A percentile compares a stretch with the other conserved stretches of the same genome.
phyloP scores from a whole-genome alignment of 257 asterid genomes.

The Jasminum sambac region DNA sequence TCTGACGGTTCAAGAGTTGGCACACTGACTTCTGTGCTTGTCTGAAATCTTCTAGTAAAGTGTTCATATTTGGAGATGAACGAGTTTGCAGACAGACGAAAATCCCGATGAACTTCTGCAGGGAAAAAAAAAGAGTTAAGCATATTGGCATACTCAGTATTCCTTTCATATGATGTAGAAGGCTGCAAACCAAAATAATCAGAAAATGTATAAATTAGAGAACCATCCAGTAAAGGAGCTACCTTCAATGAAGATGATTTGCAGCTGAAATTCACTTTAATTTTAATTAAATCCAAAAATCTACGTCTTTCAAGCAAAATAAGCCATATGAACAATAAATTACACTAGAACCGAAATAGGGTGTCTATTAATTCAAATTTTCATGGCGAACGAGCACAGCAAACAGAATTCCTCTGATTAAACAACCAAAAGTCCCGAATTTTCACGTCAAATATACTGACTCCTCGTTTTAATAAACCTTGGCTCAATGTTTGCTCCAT shows the following conservation, averaged over 20 bases:
- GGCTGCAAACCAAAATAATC: not conserved
- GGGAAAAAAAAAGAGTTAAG: not conserved
- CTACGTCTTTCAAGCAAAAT: not conserved
- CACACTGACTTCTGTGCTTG: slow-evolving; percentile 34
- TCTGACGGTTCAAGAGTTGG: slow-evolving; percentile 30
- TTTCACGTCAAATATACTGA: not conserved
- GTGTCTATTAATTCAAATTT: not conserved
- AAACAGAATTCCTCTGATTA: not conserved
- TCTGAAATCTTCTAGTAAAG: slow-evolving; percentile 44
- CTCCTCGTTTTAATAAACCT: not conserved
- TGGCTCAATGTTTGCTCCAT: not conserved
- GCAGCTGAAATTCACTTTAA: not conserved
- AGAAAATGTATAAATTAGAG: not conserved
- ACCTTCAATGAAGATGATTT: not conserved
- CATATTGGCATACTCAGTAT: not conserved
- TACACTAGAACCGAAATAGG: not conserved
- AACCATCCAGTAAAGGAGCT: not conserved
- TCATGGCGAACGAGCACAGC: not conserved
- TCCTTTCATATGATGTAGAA: not conserved
- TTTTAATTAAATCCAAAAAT: not conserved
- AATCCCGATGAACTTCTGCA: slow-evolving; percentile 43
- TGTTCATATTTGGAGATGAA: slow-evolving; percentile 31
- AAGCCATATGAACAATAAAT: not conserved
- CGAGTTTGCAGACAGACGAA: slow-evolving; percentile 42
- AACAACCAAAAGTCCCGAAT: not conserved